Conservation (phyloP, 345 rosid species). For the Camelina laxa region DNA sequence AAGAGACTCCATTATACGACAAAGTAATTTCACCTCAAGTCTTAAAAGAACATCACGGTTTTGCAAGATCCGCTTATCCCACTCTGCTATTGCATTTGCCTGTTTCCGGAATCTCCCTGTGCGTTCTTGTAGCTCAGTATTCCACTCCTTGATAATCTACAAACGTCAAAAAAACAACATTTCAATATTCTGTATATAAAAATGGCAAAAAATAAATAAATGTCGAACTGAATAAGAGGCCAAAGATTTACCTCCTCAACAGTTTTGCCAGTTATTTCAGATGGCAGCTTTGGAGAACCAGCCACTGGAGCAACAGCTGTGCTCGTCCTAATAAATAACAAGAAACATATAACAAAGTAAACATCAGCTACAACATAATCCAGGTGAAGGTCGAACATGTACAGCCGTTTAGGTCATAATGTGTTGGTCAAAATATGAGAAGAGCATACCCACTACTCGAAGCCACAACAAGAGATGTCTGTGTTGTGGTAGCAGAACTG, state of each 20-base stretch:
- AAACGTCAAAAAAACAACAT: constrained; percentile 18
- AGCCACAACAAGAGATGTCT: constrained; percentile 63
- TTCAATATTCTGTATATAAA: constrained; percentile 8
- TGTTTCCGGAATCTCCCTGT: constrained; percentile 90
- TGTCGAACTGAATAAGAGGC: constrained; percentile 10
- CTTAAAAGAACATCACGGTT: constrained; percentile 96
- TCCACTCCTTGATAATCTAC: constrained; percentile 98
- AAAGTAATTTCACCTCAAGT: constrained; percentile 72
- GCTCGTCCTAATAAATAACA: constrained; percentile 57
- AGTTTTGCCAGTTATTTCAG: constrained; percentile 87
- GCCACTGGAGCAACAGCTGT: constrained; percentile 56
- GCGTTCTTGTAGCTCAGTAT: constrained; percentile 90
- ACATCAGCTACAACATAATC: constrained; percentile 18
- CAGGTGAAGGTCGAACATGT: constrained; percentile 17
- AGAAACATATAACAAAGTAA: constrained; percentile 27
- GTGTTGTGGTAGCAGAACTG: constrained; percentile 53
- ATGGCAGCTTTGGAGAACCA: constrained; percentile 75
- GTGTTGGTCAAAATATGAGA: constrained; percentile 23
- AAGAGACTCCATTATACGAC: constrained; percentile 3
- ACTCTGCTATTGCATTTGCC: constrained; percentile 92
- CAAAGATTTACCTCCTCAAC: constrained; percentile 80
- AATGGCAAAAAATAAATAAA: not conserved
- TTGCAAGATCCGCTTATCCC: constrained; percentile 97
- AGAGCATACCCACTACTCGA: constrained; percentile 77
- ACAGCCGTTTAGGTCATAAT: constrained; percentile 3